Evolutionary conservation across 768 basidiomycete genomes (phyloP), one percentile per base, ranked within the genome.

Genomic region (Mycena olivaceomarginata): DNA sequence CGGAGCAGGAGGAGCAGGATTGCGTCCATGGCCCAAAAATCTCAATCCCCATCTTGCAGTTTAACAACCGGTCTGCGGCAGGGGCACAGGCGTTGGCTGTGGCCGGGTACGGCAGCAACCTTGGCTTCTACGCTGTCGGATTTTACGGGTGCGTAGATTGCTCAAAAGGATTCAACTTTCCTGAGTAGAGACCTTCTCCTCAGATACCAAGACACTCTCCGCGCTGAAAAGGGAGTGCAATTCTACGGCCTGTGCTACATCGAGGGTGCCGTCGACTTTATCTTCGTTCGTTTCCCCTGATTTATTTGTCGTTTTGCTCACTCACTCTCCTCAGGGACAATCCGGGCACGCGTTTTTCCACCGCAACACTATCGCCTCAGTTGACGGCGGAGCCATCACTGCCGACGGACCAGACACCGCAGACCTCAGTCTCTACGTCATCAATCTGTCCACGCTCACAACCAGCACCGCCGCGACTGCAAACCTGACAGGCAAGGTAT

Each of bases 211-310:
- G 82, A 83, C 74, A 82, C 81, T 18, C 73, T 83, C 37, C 79
- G 79, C 11, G 77, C 82, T 1, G 78, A 82, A 56, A 79, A 79
- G 43, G 81, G 80, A 8, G 77, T 77, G 37, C 82, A 83, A 65
- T 81, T 80, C 59, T 82, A 80, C 53, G 77, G 79, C 25, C 37
- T 66, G 13, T 81, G 81, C 43, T 84, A 81, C 68, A 81, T 84
- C 37, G 78, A 82, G 71, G 83, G 82, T 0, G 83, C 83, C 45
- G 77, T 82, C 22, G 83, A 84, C 62, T 82, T 70, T 56, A 84
- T 84, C 57, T 84, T 77, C 31, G 31, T 31, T 31, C 31, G 31
- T 31, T 3, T 31, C 31, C 31, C 25, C 31, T 3, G 31, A 31
- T 31, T 31, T 31, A 31, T 31, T 31, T 31, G 1, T 31, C 31